Conservation (phyloP, 2,329 filamentous ascomycete genomes). For the Aspergillus alliaceus region DNA sequence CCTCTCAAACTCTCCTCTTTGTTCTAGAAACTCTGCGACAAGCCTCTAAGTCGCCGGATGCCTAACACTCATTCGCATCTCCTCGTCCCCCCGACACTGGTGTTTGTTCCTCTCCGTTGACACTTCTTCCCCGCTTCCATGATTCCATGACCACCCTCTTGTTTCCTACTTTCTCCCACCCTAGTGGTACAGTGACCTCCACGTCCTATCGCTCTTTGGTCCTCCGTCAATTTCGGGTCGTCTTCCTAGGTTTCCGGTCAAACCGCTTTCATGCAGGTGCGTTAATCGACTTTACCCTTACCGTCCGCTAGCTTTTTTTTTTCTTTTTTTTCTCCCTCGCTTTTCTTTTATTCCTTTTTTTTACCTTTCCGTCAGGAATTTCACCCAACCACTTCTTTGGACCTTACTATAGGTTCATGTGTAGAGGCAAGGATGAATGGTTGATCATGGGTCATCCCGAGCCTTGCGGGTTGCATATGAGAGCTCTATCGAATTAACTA, state of each 20-base stretch:
- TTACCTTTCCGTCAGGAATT: background rate
- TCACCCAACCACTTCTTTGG: background rate
- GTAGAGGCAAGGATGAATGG: background rate
- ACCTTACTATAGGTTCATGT: background rate
- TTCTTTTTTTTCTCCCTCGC: conserved; percentile 2
- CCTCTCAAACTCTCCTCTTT: conserved; percentile 2
- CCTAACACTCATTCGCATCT: conserved; percentile 18
- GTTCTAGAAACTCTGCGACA: background rate
- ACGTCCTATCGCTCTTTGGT: conserved; percentile 25
- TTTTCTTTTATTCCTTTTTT: conserved; percentile 2
- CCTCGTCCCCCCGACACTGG: conserved; percentile 17
- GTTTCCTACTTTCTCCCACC: conserved; percentile 29
- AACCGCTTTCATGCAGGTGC: conserved; percentile 41
- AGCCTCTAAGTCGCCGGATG: conserved; percentile 21
- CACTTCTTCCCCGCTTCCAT: conserved; percentile 42
- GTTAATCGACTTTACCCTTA: conserved; percentile 17
- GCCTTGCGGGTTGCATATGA: background rate
- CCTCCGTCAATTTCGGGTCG: conserved; percentile 27
- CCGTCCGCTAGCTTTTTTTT: conserved; percentile 5
- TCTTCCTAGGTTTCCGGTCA: conserved; percentile 25
- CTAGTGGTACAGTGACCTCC: conserved; percentile 39
- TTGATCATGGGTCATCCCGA: background rate
- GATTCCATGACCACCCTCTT: conserved; percentile 32
- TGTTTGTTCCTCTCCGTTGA: conserved; percentile 22
- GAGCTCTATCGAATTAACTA: conserved; percentile 8